A percentile compares a stretch with the other conserved stretches of the same genome.
phyloP scores from a whole-genome alignment of 352 stramenopile genomes.

The Phytophthora boehmeriae region DNA sequence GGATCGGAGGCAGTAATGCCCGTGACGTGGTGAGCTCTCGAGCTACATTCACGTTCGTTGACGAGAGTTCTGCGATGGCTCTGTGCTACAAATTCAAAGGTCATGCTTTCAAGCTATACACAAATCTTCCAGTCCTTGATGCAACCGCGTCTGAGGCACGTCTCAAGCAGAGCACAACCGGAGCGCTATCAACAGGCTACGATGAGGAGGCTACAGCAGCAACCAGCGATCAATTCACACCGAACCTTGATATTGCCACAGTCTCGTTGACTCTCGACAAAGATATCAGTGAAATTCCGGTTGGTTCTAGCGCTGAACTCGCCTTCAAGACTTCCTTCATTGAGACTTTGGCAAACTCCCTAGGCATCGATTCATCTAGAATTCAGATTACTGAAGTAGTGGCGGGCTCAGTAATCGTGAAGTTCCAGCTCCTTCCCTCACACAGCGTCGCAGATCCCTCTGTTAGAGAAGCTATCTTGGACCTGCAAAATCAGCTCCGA shows the following conservation, averaged over 20 bases:
- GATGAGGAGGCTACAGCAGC: conserved; percentile 37
- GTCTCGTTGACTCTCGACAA: conserved; percentile 62
- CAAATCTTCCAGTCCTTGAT: conserved; percentile 44
- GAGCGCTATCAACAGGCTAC: conserved; percentile 10
- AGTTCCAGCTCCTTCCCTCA: conserved; percentile 62
- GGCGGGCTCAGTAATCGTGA: conserved; percentile 68
- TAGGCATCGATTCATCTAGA: conserved; percentile 53
- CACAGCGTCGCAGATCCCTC: conserved; percentile 51
- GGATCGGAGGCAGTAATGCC: conserved; percentile 44
- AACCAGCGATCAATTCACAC: conserved; percentile 39
- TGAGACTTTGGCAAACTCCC: conserved; percentile 32
- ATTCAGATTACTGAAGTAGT: conserved; percentile 58
- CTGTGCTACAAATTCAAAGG: conserved; percentile 70
- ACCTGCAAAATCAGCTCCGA: conserved; percentile 48
- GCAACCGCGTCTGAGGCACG: conserved; percentile 22
- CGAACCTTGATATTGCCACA: conserved; percentile 54
- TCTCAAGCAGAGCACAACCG: conserved; percentile 8
- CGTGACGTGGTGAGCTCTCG: conserved; percentile 42
- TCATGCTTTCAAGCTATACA: conserved; percentile 60
- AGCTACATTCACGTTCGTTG: conserved; percentile 50
- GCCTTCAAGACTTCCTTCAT: conserved; percentile 58
- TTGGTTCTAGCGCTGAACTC: conserved; percentile 52
- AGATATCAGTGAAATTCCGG: conserved; percentile 57
- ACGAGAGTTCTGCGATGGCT: conserved; percentile 43
- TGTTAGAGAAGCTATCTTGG: conserved; percentile 47